Evolutionary conservation across 306 rosid genomes (phyloP), one percentile per base, ranked within the genome.

Genomic region (Phaseolus lunatus): DNA sequence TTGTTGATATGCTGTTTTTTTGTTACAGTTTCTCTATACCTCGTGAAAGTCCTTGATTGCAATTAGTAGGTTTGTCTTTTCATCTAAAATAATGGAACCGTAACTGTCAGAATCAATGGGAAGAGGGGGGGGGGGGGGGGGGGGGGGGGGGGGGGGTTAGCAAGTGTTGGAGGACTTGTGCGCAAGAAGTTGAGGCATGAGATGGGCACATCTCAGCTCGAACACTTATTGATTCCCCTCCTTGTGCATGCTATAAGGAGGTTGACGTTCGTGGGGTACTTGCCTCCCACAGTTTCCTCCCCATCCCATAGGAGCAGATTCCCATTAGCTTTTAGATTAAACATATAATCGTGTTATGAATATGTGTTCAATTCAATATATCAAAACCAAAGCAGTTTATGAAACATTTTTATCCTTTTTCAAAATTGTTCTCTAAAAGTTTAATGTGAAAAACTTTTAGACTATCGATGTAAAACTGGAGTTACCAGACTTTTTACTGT

Each of bases 11-110:
- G 22, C 37, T 24, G 0, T 58, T 73, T 53, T 78, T 59, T 70
- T 18, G 44, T 35, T 18, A 16, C 37, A 48, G 54, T 77, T 77
- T 43, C 54, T 35, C 49, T 41, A 23, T 67, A 33, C 73, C 18
- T 23, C 52, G 15, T 49, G 33, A 43, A 61, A 74, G 50, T 37
- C 29, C 59, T 47, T 74, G 62, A 27, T 54, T 53, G 63, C 45
- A 37, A 29, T 58, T 84, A 67, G 47, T 11, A 59, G 67, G 56
- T 45, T 49, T 70, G 29, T 54, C 29, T 54, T 53, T 59, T 67
- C 54, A 68, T 78, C 58, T 29, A 48, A 79, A 54, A 23, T 61
- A 53, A 12, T 59, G 48, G 73, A 83, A 29, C 77, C 58, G n/a
- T 70, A 80, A 20, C 59, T 29, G 15, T 43, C 11, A 43, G 47